Evolutionary conservation across 2,329 filamentous ascomycete species (phyloP).

Genomic region (Neonectria faginata): DNA sequence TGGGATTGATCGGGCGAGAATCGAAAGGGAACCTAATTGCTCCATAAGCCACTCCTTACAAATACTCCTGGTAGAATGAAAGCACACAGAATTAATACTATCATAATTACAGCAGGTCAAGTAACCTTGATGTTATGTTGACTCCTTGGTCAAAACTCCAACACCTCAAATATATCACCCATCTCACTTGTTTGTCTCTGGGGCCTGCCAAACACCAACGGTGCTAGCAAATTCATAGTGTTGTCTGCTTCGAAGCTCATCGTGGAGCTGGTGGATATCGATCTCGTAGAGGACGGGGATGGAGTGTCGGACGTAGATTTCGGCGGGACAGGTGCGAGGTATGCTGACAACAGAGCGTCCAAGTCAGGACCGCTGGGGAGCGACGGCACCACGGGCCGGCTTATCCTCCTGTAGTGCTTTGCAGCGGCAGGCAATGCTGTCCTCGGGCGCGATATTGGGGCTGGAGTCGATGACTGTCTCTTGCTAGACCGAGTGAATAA

Average conservation of each 20-base stretch:
- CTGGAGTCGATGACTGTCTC: slow-evolving; percentile 28
- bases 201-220: slow-evolving; percentile 37
- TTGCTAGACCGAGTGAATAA: slow-evolving; percentile 38
- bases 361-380: slow-evolving; percentile 33
- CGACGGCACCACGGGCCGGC: slow-evolving; percentile 37
- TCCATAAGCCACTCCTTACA: no score
- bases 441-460: slow-evolving; percentile 31
- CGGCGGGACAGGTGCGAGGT: slow-evolving; percentile 32
- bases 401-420: slow-evolving; percentile 38
- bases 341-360: slow-evolving; percentile 37
- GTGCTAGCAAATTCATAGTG: slow-evolving; percentile 31
- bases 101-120: neutral
- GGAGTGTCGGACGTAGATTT: slow-evolving; percentile 26
- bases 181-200: slow-evolving; percentile 34
- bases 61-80: no score
- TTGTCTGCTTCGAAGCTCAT: slow-evolving; percentile 38
- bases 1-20: no score
- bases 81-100: no score
- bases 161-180: slow-evolving; percentile 40
- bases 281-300: slow-evolving; percentile 32
- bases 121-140: neutral
- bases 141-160: slow-evolving; percentile 28
- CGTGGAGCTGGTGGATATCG: slow-evolving; percentile 38
- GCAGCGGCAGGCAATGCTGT: slow-evolving; percentile 30
- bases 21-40: no score